These are phyloP conservation scores for Lupinus albus DNA, from an alignment of 306 rosid genomes.

Conservation along the genomic window DNA sequence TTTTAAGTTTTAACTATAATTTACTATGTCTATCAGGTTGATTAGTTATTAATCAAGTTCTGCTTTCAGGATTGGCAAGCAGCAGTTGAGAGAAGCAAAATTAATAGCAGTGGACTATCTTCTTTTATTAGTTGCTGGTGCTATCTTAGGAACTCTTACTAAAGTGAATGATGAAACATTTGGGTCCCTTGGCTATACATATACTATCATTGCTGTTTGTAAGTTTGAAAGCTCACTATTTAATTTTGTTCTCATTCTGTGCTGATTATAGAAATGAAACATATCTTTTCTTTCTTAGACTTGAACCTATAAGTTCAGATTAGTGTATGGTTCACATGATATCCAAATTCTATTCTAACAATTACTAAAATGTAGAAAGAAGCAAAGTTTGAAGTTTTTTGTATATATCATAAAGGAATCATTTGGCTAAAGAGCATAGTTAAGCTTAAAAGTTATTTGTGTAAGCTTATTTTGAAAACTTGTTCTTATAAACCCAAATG, in stretches of 20 bases:
- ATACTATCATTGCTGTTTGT: slow-evolving; percentile 71
- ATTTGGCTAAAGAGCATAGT: no score
- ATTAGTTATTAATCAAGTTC: slow-evolving; percentile 31
- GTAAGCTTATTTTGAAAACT: no score
- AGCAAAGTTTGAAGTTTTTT: not conserved
- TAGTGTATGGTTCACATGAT: not conserved
- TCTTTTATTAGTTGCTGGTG: slow-evolving; percentile 72
- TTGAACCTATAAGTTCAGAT: not conserved
- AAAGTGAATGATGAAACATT: slow-evolving; percentile 63
- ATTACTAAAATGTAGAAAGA: not conserved
- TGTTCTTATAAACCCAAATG: no score
- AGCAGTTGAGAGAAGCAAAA: slow-evolving; percentile 61
- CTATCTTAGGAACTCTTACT: slow-evolving; percentile 66
- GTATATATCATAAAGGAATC: not conserved
- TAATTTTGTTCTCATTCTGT: not conserved
- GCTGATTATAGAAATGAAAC: slow-evolving; percentile 10
- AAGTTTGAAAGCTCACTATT: slow-evolving; percentile 42
- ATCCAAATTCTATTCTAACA: not conserved
- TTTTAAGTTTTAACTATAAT: slow-evolving; percentile 1
- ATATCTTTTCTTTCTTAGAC: not conserved
- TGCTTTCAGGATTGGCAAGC: slow-evolving; percentile 64
- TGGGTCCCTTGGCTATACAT: slow-evolving; percentile 67
- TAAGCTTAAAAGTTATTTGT: no score
- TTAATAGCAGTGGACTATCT: slow-evolving; percentile 62
- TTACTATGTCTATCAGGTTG: slow-evolving; percentile 18